phyloP scores from a whole-genome alignment of 306 rosid species.

The Cucumis cinereus region DNA sequence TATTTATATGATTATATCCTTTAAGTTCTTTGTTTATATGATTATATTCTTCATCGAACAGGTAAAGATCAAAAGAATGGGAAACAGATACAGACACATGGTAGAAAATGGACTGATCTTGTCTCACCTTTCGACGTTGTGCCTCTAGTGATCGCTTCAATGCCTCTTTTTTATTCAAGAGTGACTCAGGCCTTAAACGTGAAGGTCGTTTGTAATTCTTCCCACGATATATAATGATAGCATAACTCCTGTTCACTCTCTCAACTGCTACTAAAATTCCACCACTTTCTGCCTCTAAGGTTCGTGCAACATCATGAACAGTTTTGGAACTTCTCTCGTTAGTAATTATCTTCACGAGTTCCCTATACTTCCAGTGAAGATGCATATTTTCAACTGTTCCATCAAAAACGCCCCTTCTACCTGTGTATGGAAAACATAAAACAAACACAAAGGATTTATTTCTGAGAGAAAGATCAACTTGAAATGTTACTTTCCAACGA shows the following conservation, averaged over 20 bases:
- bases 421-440: background rate
- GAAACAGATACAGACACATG: background rate
- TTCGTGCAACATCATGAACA: slow-evolving; percentile 51
- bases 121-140: slow-evolving; percentile 67
- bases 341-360: slow-evolving; percentile 73
- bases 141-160: slow-evolving; percentile 70
- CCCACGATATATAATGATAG: slow-evolving; percentile 84
- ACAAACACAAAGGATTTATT: background rate
- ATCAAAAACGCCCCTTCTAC: slow-evolving; percentile 60
- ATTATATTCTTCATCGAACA: background rate
- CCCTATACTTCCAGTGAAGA: slow-evolving; percentile 98
- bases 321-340: slow-evolving; percentile 29
- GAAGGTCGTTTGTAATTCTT: slow-evolving; percentile 77
- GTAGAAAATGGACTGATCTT: background rate
- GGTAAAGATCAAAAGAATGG: background rate
- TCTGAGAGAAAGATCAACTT: background rate
- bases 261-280: slow-evolving; percentile 84
- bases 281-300: slow-evolving; percentile 86
- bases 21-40: no score
- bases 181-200: slow-evolving; percentile 71
- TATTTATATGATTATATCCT: background rate
- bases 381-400: slow-evolving; percentile 98
- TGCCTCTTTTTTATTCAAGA: slow-evolving; percentile 59
- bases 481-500: background rate
- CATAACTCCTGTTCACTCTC: slow-evolving; percentile 63